Percentiles rank a stretch among this genome's conserved stretches.
Conservation (phyloP, 1,139 yeast genomes). For the Debaryomycetaceae sp. region DNA sequence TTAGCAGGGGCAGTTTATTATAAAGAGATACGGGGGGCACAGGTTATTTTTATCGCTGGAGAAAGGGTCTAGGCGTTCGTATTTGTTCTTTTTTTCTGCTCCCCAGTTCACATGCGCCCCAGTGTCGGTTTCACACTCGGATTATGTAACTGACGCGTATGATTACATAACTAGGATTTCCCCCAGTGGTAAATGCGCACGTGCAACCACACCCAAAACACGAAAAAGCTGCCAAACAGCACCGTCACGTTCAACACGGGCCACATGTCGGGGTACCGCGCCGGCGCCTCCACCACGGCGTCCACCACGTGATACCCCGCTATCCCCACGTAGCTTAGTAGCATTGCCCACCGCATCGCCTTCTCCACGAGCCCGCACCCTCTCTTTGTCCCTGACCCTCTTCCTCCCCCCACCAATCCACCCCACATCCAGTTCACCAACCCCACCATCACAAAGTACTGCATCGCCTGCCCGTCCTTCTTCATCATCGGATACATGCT, state of each 20-base stretch:
- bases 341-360: slow-evolving; percentile 44
- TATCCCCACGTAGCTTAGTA: slow-evolving; percentile 49
- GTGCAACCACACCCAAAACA: slow-evolving; percentile 69
- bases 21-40: too few relatives aligned
- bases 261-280: slow-evolving; percentile 73
- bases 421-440: slow-evolving; percentile 83
- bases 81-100: too few relatives aligned
- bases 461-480: slow-evolving; percentile 63
- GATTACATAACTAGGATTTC: too few relatives aligned
- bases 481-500: slow-evolving; percentile 82
- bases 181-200: too few relatives aligned
- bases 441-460: slow-evolving; percentile 50
- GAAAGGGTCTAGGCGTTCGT: too few relatives aligned
- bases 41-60: too few relatives aligned
- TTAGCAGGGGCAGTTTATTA: too few relatives aligned
- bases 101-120: too few relatives aligned
- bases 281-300: slow-evolving; percentile 39
- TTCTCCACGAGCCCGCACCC: slow-evolving; percentile 41
- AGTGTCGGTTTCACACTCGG: too few relatives aligned
- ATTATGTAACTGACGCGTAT: too few relatives aligned
- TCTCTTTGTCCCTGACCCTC: slow-evolving; percentile 16
- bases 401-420: too few relatives aligned
- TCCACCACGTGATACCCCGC: slow-evolving; percentile 46
- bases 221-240: slow-evolving; percentile 63
- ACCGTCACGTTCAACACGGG: slow-evolving; percentile 63